phyloP scores from a whole-genome alignment of 805 yeast genomes.

The Metschnikowia hibisci region DNA sequence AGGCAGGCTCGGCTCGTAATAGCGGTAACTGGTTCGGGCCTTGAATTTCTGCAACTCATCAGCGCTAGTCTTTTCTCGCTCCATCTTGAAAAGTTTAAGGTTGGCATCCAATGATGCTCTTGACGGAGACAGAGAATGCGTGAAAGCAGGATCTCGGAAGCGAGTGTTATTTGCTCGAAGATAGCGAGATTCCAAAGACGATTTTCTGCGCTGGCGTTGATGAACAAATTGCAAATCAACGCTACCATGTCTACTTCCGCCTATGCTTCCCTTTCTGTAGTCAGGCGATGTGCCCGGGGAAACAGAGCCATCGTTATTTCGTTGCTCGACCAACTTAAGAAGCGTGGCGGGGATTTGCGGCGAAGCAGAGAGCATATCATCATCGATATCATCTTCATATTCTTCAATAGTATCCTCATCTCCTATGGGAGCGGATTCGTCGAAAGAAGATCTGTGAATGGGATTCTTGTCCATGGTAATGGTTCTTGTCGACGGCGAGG shows the following conservation, averaged over 20 bases:
- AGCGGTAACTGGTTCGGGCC: constrained; percentile 28
- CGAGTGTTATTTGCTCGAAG: constrained; percentile 20
- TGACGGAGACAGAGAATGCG: constrained; percentile 10
- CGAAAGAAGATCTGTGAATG: constrained; percentile 3
- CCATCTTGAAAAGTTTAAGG: constrained; percentile 13
- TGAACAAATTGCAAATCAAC: constrained; percentile 11
- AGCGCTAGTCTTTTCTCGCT: constrained; percentile 4
- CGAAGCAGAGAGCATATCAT: constrained; percentile 51
- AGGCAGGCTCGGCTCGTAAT: constrained; percentile 41
- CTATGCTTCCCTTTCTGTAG: constrained; percentile 12
- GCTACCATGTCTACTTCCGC: constrained; percentile 21
- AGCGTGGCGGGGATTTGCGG: constrained; percentile 68
- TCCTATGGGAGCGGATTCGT: constrained; percentile 10
- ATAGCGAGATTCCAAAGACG: constrained; percentile 33
- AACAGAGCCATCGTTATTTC: constrained; percentile 24
- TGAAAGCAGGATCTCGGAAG: constrained; percentile 18
- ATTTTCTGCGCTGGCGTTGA: constrained; percentile 14
- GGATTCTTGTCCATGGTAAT: not conserved
- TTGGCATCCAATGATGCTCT: constrained; percentile 15
- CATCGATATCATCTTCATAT: constrained; percentile 40
- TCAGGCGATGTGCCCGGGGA: constrained; percentile 34
- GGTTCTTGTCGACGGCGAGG: not conserved
- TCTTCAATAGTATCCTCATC: constrained; percentile 29
- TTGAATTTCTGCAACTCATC: constrained; percentile 15
- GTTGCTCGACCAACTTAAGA: constrained; percentile 50